phyloP scores from a whole-genome alignment of 176 grass and related monocot species.

The Puccinellia tenuiflora region DNA sequence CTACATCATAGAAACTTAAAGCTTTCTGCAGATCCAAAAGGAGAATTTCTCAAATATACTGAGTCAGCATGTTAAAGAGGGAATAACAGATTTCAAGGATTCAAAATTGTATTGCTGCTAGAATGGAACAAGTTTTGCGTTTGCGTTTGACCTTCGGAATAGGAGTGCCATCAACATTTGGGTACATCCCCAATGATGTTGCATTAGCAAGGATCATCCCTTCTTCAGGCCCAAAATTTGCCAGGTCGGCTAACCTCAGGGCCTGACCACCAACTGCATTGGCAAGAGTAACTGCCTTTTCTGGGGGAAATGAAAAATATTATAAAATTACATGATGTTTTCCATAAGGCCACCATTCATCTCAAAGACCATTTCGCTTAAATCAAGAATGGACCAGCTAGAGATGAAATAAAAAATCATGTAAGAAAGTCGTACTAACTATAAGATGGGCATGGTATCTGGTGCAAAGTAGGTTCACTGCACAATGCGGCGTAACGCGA shows the following conservation, averaged over 20 bases:
- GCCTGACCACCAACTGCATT: conserved; percentile 64
- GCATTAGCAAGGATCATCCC: conserved; percentile 98
- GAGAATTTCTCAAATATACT: conserved; percentile 11
- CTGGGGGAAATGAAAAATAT: conserved; percentile 32
- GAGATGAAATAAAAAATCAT: neutral
- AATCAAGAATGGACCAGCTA: conserved; percentile 8
- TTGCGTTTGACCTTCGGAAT: conserved; percentile 54
- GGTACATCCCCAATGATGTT: conserved; percentile 93
- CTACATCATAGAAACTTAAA: conserved; percentile 63
- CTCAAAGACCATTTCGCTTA: neutral
- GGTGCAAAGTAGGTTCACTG: neutral
- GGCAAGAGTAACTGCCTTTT: conserved; percentile 78
- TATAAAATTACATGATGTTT: conserved; percentile 14
- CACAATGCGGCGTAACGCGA: neutral
- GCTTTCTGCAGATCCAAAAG: conserved; percentile 57
- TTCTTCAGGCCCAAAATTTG: conserved; percentile 70
- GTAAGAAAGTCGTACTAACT: neutral
- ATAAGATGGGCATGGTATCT: neutral
- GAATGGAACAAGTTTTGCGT: conserved; percentile 7
- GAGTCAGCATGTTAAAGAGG: neutral
- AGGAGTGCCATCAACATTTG: conserved; percentile 86
- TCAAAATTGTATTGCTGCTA: neutral
- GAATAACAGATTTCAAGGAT: neutral
- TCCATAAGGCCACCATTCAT: neutral
- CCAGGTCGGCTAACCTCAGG: conserved; percentile 72